A percentile compares a stretch with the other conserved stretches of the same genome.
These are phyloP conservation scores for Magnolia changhungtana DNA, from an alignment of 164 flowering plant species.

Conservation along the genomic window DNA sequence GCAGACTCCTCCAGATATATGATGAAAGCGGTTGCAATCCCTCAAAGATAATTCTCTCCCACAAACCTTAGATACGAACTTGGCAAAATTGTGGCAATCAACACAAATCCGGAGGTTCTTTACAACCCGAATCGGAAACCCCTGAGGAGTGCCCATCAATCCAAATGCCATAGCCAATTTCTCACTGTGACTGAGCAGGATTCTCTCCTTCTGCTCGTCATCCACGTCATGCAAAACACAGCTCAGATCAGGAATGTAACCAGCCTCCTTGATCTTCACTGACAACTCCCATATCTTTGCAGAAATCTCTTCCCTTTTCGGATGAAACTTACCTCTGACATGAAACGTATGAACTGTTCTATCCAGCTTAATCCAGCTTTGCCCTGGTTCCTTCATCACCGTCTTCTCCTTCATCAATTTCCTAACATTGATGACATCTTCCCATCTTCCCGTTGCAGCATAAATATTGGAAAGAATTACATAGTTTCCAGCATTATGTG, in stretches of 20 bases:
- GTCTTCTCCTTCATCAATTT: slow-evolving; percentile 24
- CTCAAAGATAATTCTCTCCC: slow-evolving; percentile 14
- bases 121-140: slow-evolving; percentile 11
- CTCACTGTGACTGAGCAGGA: slow-evolving; percentile 18
- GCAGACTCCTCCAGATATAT: slow-evolving; percentile 12
- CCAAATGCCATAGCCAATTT: slow-evolving; percentile 20
- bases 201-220: slow-evolving; percentile 20
- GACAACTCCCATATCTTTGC: slow-evolving; percentile 13
- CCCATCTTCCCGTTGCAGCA: slow-evolving; percentile 31
- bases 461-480: slow-evolving; percentile 31
- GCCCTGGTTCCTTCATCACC: slow-evolving; percentile 29
- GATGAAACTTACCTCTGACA: slow-evolving; percentile 24
- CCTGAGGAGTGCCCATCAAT: slow-evolving; percentile 8
- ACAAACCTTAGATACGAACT: slow-evolving; percentile 17
- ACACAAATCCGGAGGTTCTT: slow-evolving; percentile 23
- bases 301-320: slow-evolving; percentile 24
- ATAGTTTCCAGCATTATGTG: slow-evolving; percentile 33
- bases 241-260: slow-evolving; percentile 23
- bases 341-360: slow-evolving; percentile 26
- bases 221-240: slow-evolving; percentile 25
- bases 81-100: slow-evolving; percentile 21
- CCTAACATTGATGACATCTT: slow-evolving; percentile 25
- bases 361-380: slow-evolving; percentile 29
- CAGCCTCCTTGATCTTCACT: slow-evolving; percentile 9
- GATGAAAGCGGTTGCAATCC: slow-evolving; percentile 19